phyloP scores from a whole-genome alignment of 257 asterid species.

The Solanum piurae region DNA sequence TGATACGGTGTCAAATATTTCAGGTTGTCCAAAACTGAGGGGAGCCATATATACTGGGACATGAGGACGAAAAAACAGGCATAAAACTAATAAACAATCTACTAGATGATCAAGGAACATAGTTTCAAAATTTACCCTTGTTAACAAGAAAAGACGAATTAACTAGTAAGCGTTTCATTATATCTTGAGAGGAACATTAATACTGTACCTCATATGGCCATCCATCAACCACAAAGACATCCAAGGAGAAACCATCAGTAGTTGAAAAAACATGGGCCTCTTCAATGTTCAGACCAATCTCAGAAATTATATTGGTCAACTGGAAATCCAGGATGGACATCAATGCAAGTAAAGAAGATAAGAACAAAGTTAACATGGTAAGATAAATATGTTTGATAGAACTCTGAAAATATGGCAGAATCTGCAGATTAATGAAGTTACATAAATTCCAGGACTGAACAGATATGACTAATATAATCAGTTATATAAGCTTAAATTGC shows the following conservation, averaged over 20 bases:
- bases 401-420: neutral
- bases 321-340: constrained; percentile 4
- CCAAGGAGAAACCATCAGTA: constrained; percentile 45
- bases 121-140: neutral
- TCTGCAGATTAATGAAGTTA: neutral
- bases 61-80: neutral
- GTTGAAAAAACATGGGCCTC: constrained; percentile 54
- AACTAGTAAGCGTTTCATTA: neutral
- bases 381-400: neutral
- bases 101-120: neutral
- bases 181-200: neutral
- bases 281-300: constrained; percentile 46
- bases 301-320: constrained; percentile 40
- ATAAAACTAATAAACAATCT: neutral
- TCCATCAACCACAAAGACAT: constrained; percentile 43
- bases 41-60: neutral
- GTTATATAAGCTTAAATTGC: neutral
- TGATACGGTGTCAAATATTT: neutral
- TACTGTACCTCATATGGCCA: constrained; percentile 40
- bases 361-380: neutral
- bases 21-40: neutral
- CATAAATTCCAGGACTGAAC: neutral
- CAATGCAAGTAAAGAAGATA: neutral
- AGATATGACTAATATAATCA: neutral
- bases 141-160: neutral